These are phyloP conservation scores for Butyriboletus loyo DNA, from an alignment of 768 basidiomycete species.

Conservation along the genomic window DNA sequence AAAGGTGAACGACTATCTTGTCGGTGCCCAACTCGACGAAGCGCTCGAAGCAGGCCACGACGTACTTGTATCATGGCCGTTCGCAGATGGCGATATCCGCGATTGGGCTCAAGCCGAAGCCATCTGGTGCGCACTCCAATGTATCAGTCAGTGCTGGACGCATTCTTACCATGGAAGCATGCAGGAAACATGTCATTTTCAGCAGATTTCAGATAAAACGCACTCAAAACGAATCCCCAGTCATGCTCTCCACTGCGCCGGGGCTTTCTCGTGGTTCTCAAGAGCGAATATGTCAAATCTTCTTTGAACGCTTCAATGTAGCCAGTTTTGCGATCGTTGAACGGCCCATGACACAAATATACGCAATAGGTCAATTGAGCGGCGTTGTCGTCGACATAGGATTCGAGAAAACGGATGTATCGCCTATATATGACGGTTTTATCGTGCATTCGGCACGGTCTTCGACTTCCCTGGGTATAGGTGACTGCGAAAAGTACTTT, in stretches of 20 bases:
- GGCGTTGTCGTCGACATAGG: conserved; percentile 85
- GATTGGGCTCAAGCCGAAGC: conserved; percentile 89
- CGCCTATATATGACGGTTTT: conserved; percentile 73
- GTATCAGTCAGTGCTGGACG: background rate
- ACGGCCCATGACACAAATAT: conserved; percentile 81
- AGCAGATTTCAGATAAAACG: conserved; percentile 70
- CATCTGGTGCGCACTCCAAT: conserved; percentile 58
- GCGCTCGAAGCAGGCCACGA: conserved; percentile 74
- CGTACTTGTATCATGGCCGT: conserved; percentile 77
- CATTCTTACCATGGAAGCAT: conserved; percentile 4
- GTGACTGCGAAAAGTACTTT: conserved; percentile 73
- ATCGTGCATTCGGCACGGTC: conserved; percentile 52
- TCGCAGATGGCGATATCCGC: conserved; percentile 64
- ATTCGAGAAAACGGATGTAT: conserved; percentile 70
- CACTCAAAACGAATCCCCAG: conserved; percentile 83
- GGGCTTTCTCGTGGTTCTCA: conserved; percentile 64
- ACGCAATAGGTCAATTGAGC: conserved; percentile 65
- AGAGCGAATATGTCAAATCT: conserved; percentile 75
- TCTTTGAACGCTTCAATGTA: conserved; percentile 92
- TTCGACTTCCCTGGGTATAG: conserved; percentile 61
- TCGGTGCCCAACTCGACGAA: conserved; percentile 77
- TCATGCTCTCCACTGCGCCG: conserved; percentile 67
- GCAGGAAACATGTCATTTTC: conserved; percentile 85
- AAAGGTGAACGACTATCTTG: conserved; percentile 75
- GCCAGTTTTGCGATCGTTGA: conserved; percentile 79